Evolutionary conservation across 176 grass and related monocot genomes (phyloP).

Genomic region (Thinopyrum elongatum): DNA sequence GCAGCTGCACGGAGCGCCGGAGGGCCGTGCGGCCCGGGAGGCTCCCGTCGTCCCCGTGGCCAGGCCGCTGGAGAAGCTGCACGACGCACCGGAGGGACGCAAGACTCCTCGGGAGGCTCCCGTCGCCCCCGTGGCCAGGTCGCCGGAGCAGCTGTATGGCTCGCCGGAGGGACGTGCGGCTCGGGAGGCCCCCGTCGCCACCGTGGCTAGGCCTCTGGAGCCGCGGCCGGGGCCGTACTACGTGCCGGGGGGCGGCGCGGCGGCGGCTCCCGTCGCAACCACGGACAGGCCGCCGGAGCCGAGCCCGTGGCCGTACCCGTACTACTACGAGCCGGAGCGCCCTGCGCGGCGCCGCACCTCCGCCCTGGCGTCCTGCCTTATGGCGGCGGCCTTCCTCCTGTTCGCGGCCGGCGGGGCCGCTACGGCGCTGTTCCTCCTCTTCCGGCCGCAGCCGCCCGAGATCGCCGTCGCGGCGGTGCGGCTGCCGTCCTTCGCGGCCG

Average conservation of each 20-base stretch:
- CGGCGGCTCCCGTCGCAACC: not conserved
- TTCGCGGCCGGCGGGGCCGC: constrained; percentile 22
- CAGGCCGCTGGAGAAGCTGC: not conserved
- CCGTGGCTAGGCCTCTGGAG: not conserved
- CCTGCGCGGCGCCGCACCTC: constrained; percentile 9
- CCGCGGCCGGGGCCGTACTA: not conserved
- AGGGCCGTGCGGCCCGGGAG: not conserved
- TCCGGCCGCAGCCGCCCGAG: constrained; percentile 61
- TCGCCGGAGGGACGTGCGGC: not conserved
- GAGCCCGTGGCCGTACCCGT: not conserved
- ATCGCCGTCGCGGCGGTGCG: constrained; percentile 61
- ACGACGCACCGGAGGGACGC: not conserved
- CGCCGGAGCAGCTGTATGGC: too few species aligned
- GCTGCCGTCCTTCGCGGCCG: constrained; percentile 48
- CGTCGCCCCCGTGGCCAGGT: not conserved
- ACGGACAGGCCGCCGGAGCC: not conserved
- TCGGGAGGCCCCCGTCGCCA: not conserved
- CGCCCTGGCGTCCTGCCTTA: constrained; percentile 58
- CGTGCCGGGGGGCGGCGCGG: not conserved
- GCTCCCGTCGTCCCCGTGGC: not conserved
- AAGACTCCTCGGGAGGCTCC: not conserved
- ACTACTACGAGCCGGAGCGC: not conserved
- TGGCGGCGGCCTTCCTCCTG: constrained; percentile 55
- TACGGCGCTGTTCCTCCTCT: constrained; percentile 60
- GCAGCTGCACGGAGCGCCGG: not conserved